Evolutionary conservation across 257 asterid genomes (phyloP), one percentile per base, ranked within the genome.

Genomic region (Orobanche coerulescens): DNA sequence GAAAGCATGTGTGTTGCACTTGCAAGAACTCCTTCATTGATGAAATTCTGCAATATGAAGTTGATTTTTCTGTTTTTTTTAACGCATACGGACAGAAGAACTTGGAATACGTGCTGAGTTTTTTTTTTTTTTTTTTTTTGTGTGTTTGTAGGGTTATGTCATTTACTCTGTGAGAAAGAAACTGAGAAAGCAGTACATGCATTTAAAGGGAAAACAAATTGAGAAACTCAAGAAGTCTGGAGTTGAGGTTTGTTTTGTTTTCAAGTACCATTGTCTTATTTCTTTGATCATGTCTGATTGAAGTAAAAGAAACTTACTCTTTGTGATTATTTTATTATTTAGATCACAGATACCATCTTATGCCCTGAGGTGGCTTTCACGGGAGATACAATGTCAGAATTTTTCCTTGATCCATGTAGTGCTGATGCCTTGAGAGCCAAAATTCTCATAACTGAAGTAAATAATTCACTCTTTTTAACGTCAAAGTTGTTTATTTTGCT

Each of bases 181-280:
- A 76, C 76, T 88, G 78, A 86, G 92, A 77, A 92, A 92, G 77
- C 90, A 92, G 68, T 92, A 76, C 71, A 69, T 70, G 77, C 95
- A 92, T 71, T 81, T 92, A 12, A 79, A 86, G 70, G 98, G 97
- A 66, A 87, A 82, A 58, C 94, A 92, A 66, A 86, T 92, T 53
- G 98, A 86, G 88, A 92, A 88, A 79, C 73, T 88, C 69, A 88
- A 92, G 82, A 92, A 88, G 77, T 92, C 97, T 5, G 98, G 98
- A 58, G 86, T 83, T 58, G 89, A 81, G 95, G 98, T 92, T 58
- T 68, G 72, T 47, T n/a, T 57, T 23, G 24, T 33, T 39, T 54
- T 67, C 24, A 39, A 15, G 0, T 25, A 65, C 58, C 15, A 39
- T n/a, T 47, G 31, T 65, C 61, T 24, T 23, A 10, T 43, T 72